Conservation (phyloP, 441 rosid species). For the Rhodomyrtus psidioides region DNA sequence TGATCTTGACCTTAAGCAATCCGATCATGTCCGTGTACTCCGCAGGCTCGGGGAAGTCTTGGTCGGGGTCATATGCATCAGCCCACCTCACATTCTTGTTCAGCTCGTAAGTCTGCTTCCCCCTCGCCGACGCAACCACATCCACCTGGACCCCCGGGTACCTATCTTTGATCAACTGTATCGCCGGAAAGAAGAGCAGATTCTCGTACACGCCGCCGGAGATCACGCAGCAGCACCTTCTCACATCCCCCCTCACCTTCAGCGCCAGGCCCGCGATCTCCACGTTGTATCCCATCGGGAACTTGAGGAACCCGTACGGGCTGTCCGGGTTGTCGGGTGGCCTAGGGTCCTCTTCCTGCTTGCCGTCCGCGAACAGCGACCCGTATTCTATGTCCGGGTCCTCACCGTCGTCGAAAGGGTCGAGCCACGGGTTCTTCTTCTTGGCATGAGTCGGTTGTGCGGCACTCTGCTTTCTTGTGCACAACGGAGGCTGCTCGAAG, state of each 20-base stretch:
- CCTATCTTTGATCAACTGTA: conserved; percentile 88
- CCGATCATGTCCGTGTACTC: conserved; percentile 82
- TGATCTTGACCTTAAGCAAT: conserved; percentile 50
- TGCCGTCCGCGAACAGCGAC: conserved; percentile 65
- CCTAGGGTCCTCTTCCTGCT: conserved; percentile 86
- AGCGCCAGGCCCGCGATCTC: conserved; percentile 71
- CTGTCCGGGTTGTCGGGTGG: conserved; percentile 73
- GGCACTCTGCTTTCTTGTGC: conserved; percentile 15
- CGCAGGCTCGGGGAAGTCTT: conserved; percentile 84
- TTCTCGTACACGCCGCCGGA: conserved; percentile 95
- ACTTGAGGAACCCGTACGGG: conserved; percentile 89
- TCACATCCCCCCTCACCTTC: conserved; percentile 87
- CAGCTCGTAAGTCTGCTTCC: conserved; percentile 84
- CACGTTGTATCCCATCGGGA: conserved; percentile 67
- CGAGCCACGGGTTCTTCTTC: conserved; percentile 84
- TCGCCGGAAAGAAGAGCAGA: conserved; percentile 72
- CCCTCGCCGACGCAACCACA: conserved; percentile 61
- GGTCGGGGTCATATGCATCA: conserved; percentile 67
- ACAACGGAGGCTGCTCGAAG: conserved; percentile 16
- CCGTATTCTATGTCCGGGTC: conserved; percentile 76
- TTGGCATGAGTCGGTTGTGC: conserved; percentile 20
- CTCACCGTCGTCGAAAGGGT: conserved; percentile 70
- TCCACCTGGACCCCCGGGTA: conserved; percentile 90
- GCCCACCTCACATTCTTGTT: conserved; percentile 98
- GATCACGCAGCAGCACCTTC: conserved; percentile 79